Evolutionary conservation across 805 yeast genomes (phyloP), one percentile per base, ranked within the genome.

Genomic region (Candida verbasci): DNA sequence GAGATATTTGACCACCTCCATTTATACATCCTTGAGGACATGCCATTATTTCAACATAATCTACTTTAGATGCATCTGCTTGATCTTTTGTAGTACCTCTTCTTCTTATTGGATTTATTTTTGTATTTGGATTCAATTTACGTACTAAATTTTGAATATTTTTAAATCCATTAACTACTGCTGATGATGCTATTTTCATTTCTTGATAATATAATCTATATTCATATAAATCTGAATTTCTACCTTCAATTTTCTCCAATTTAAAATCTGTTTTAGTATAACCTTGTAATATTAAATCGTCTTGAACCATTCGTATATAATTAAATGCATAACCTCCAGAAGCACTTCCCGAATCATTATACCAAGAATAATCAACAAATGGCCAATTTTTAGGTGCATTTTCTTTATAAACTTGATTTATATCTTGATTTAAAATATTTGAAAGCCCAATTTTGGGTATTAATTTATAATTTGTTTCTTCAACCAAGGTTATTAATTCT

Each of bases 11-110:
- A 0, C 98, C 98, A 16, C 98, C 97, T 9, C 98, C 98, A 52
- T 91, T 93, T 39, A 89, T 85, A 53, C 97, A 93, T 1, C 98
- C 98, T 20, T 86, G 88, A 5, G 98, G 98, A 57, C 98, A 93
- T 1, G 98, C 98, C 96, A 88, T 91, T 30, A 93, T 83, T 51
- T 93, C 98, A 5, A 91, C 85, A 47, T 83, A 86, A 43, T 86
- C 93, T 47, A 85, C 80, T 27, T 64, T 68, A 22, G 74, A 58
- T 1, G 91, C 83, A 41, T 85, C 89, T 0, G 79, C 80, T 1
- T 47, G 17, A 28, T 56, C 64, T 12, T 48, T 43, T 34, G 46
- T 55, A 29, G 76, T 52, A 2, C 70, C 74, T 29, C 70, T 53
- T 34, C 78, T 56, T 30, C 76, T 52, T 27, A 70, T 43, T 16